These are phyloP conservation scores for Chrysanthemum makinoi DNA, from an alignment of 129 eudicot species.

Conservation along the genomic window DNA sequence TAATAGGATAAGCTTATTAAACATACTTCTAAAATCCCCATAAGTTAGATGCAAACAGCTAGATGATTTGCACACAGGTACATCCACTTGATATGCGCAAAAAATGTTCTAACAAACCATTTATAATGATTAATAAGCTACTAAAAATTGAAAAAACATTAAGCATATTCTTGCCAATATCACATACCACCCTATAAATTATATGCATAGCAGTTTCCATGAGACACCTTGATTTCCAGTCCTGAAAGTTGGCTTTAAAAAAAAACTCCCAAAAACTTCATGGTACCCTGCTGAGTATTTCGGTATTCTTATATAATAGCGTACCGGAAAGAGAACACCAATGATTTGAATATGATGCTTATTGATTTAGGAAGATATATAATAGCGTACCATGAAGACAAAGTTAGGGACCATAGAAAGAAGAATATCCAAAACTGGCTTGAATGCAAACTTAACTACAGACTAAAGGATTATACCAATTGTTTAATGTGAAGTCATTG, in stretches of 20 bases:
- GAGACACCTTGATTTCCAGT: not conserved
- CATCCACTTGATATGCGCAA: not conserved
- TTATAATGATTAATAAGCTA: not conserved
- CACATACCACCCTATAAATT: conserved; percentile 6
- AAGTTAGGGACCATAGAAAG: not conserved
- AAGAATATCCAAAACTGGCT: not conserved
- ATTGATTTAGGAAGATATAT: not conserved
- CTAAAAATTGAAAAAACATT: not conserved
- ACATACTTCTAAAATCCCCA: too few species aligned
- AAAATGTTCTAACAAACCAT: not conserved
- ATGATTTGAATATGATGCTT: not conserved
- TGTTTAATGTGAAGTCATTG: too few species aligned
- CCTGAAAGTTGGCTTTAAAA: too few species aligned
- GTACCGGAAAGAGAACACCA: not conserved
- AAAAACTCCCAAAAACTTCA: not conserved
- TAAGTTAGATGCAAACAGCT: too few species aligned
- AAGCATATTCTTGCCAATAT: not conserved
- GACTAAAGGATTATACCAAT: not conserved
- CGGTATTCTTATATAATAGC: not conserved
- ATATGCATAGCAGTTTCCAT: conserved; percentile 6
- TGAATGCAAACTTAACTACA: not conserved
- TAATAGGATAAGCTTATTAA: too few species aligned
- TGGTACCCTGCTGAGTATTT: conserved; percentile 1
- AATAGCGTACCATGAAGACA: not conserved
- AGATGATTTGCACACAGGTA: too few species aligned